phyloP scores from a whole-genome alignment of 768 basidiomycete genomes.

The Rhodotorula kratochvilovae region DNA sequence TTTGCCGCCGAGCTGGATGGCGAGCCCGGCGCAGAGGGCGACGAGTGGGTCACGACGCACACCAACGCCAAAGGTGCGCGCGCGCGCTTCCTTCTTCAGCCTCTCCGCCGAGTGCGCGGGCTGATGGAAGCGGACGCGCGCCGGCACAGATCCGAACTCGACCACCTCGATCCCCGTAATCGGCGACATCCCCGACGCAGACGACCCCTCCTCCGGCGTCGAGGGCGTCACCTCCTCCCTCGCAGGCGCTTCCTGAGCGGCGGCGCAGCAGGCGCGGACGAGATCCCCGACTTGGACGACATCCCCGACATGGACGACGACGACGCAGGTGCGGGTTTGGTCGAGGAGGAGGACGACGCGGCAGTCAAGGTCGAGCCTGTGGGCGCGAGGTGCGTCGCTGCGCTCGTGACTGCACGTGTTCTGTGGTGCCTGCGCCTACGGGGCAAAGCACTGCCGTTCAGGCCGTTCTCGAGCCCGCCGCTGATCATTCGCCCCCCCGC shows the following conservation, averaged over 20 bases:
- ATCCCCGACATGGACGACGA: constrained; percentile 95
- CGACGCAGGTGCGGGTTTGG: constrained; percentile 50
- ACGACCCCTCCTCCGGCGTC: constrained; percentile 48
- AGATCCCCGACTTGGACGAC: constrained; percentile 77
- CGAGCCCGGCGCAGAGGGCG: constrained; percentile 57
- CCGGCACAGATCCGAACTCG: constrained; percentile 16
- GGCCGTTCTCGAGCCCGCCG: too few relatives aligned
- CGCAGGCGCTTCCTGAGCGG: constrained; percentile 43
- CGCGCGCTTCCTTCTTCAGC: neutral
- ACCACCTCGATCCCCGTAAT: constrained; percentile 53
- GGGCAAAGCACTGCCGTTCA: too few relatives aligned
- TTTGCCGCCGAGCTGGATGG: constrained; percentile 60
- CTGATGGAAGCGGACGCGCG: too few relatives aligned
- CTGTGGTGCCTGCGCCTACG: too few relatives aligned
- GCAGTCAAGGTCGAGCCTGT: constrained; percentile 50
- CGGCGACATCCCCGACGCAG: constrained; percentile 82
- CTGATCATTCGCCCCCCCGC: neutral
- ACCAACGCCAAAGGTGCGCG: constrained; percentile 58
- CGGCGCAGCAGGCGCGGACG: constrained; percentile 30
- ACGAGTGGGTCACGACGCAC: constrained; percentile 99
- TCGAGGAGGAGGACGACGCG: constrained; percentile 82
- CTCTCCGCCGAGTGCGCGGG: too few relatives aligned
- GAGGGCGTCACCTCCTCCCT: constrained; percentile 30
- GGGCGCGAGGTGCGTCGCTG: neutral
- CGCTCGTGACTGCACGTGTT: too few relatives aligned